Percentiles rank a stretch among this genome's conserved stretches.
These are phyloP conservation scores for Barbarea vulgaris DNA, from an alignment of 345 rosid species.

Conservation along the genomic window DNA sequence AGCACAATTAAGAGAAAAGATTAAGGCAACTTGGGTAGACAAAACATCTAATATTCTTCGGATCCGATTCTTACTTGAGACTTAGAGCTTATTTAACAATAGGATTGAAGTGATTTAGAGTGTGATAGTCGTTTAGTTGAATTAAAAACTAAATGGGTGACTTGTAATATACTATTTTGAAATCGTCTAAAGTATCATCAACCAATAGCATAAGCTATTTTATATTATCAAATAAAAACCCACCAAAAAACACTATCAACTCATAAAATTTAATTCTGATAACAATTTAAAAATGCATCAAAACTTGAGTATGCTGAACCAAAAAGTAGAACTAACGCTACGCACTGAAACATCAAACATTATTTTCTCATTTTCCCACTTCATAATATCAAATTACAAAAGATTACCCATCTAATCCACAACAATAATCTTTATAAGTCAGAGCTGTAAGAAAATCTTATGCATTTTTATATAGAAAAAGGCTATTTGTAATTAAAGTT, in stretches of 20 bases:
- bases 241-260: background rate
- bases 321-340: background rate
- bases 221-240: background rate
- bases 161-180: background rate
- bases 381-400: background rate
- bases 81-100: background rate
- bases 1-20: background rate
- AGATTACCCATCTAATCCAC: background rate
- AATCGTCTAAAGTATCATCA: background rate
- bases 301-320: background rate
- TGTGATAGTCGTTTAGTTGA: background rate
- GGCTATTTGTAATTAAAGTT: conserved; percentile 6
- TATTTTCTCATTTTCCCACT: background rate
- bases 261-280: background rate
- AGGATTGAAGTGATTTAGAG: too few species aligned
- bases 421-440: background rate
- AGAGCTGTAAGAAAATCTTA: background rate
- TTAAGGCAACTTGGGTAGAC: background rate
- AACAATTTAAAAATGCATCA: background rate
- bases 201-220: background rate
- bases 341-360: background rate
- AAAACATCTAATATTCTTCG: background rate
- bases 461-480: background rate
- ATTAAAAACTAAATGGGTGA: background rate
- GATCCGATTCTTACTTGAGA: background rate